A percentile compares a stretch with the other conserved stretches of the same genome.
Conservation (phyloP, 1,284 basidiomycete genomes). For the Ustilago sp. region DNA sequence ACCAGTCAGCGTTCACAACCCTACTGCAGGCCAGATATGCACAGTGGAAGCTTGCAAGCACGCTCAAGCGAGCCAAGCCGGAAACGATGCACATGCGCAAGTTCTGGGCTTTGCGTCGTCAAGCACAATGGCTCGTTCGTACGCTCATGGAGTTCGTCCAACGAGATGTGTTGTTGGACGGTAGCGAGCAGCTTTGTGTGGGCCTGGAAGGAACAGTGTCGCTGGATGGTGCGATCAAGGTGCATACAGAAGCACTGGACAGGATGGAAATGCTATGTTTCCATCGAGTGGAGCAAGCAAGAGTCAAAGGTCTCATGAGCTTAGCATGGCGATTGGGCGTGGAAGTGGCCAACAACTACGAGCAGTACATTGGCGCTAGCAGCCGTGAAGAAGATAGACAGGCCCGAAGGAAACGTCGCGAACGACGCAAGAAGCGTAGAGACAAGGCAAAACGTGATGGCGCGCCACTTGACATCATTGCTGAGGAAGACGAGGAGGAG, state of each 20-base stretch:
- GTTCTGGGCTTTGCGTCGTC: slow-evolving; percentile 42
- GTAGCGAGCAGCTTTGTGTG: slow-evolving; percentile 12
- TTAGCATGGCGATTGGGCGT: slow-evolving; percentile 28
- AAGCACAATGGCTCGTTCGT: slow-evolving; percentile 45
- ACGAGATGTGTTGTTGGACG: slow-evolving; percentile 27
- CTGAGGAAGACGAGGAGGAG: slow-evolving; percentile 43
- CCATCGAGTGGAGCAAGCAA: slow-evolving; percentile 23
- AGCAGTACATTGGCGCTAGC: slow-evolving; percentile 33
- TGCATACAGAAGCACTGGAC: slow-evolving; percentile 24
- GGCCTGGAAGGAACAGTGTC: slow-evolving; percentile 23
- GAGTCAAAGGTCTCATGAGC: slow-evolving; percentile 32
- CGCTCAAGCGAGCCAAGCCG: slow-evolving; percentile 34
- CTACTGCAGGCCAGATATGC: slow-evolving; percentile 43
- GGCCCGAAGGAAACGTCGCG: slow-evolving; percentile 29
- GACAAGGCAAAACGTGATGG: slow-evolving; percentile 32
- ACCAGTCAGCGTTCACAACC: slow-evolving; percentile 38
- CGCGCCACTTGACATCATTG: slow-evolving; percentile 41
- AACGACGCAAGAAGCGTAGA: slow-evolving; percentile 33
- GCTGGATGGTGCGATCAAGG: slow-evolving; percentile 32
- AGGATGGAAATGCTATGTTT: slow-evolving; percentile 46
- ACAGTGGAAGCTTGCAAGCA: slow-evolving; percentile 30
- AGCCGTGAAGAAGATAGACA: slow-evolving; percentile 32
- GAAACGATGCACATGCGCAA: slow-evolving; percentile 43
- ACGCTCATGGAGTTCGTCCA: slow-evolving; percentile 36
- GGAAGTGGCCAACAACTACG: slow-evolving; percentile 40